Evolutionary conservation across 306 rosid genomes (phyloP).

Genomic region (Spatholobus suberectus): DNA sequence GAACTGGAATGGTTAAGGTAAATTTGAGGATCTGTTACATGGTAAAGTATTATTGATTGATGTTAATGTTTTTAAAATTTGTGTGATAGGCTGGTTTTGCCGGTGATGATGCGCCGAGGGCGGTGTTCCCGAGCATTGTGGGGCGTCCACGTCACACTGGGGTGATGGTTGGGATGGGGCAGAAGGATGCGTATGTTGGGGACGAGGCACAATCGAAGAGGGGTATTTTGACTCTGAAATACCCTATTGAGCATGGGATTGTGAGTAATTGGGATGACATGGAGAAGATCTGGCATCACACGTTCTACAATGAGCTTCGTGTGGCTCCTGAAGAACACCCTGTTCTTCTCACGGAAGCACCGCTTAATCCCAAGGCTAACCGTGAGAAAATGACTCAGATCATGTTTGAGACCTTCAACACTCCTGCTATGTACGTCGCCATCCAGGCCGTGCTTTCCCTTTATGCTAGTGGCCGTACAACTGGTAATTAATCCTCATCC

Average conservation of each 20-base stretch:
- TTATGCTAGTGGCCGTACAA: slow-evolving; percentile 91
- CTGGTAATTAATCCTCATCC: slow-evolving; percentile 56
- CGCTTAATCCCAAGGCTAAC: slow-evolving; percentile 79
- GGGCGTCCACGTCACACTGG: slow-evolving; percentile 98
- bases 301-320: slow-evolving; percentile 66
- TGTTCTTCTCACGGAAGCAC: slow-evolving; percentile 79
- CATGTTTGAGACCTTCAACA: slow-evolving; percentile 66
- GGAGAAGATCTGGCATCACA: slow-evolving; percentile 74
- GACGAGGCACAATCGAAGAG: slow-evolving; percentile 98
- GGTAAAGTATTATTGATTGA: not conserved
- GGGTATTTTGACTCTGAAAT: slow-evolving; percentile 91
- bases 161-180: slow-evolving; percentile 99
- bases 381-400: slow-evolving; percentile 68
- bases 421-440: slow-evolving; percentile 88
- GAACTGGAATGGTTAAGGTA: slow-evolving; percentile 99
- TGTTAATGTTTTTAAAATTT: not conserved
- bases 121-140: slow-evolving; percentile 95
- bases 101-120: slow-evolving; percentile 98
- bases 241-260: slow-evolving; percentile 86
- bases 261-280: slow-evolving; percentile 89
- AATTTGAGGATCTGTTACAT: not conserved
- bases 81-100: slow-evolving; percentile 88
- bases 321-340: slow-evolving; percentile 72
- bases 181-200: slow-evolving; percentile 96
- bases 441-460: slow-evolving; percentile 86